Evolutionary conservation across 1,139 yeast species (phyloP).

Genomic region (Taphrina deformans): DNA sequence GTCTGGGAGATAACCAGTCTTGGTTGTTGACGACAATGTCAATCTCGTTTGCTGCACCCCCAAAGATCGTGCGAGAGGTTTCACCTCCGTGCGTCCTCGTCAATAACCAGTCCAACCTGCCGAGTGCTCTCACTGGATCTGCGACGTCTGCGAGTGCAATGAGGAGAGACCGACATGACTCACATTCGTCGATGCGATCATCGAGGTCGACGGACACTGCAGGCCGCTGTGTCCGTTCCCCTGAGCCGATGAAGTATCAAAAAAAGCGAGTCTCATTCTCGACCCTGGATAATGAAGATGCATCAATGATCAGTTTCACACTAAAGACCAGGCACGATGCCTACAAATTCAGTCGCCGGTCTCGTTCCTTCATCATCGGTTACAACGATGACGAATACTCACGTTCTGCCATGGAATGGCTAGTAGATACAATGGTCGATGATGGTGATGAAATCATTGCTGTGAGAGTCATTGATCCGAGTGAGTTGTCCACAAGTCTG

Average conservation of each 20-base stretch:
- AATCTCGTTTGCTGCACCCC: constrained; percentile 31
- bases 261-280: constrained; percentile 55
- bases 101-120: not conserved
- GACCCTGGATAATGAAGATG: constrained; percentile 52
- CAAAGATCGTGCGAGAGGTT: constrained; percentile 11
- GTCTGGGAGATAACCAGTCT: not conserved
- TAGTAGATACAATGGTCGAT: constrained; percentile 60
- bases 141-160: constrained; percentile 6
- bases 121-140: constrained; percentile 9
- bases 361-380: constrained; percentile 64
- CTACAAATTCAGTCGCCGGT: constrained; percentile 57
- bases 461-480: constrained; percentile 48
- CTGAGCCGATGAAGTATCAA: constrained; percentile 27
- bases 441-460: constrained; percentile 39
- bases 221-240: constrained; percentile 14
- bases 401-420: constrained; percentile 63
- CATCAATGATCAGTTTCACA: constrained; percentile 51
- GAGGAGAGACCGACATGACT: constrained; percentile 17
- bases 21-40: constrained; percentile 7
- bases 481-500: too few relatives aligned
- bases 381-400: constrained; percentile 61
- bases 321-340: constrained; percentile 59
- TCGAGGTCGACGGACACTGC: constrained; percentile 6
- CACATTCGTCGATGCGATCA: constrained; percentile 18
- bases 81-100: constrained; percentile 15